Conservation (phyloP, 1,139 yeast genomes). For the Yarrowia galli region DNA sequence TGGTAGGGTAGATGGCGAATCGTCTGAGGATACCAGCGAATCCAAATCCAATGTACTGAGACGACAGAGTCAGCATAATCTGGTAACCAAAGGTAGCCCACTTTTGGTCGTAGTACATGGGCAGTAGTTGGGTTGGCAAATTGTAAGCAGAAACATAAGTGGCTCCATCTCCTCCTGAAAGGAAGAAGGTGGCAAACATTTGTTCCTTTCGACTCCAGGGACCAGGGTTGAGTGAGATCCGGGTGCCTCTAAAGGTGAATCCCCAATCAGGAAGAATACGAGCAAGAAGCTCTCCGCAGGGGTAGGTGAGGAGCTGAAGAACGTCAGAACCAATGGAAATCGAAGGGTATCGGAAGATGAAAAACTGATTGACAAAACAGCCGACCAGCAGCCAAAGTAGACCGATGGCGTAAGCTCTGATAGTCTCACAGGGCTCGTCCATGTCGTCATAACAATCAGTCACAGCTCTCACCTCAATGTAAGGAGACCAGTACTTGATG, state of each 20-base stretch:
- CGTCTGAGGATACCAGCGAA: constrained; percentile 59
- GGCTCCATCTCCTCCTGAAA: constrained; percentile 54
- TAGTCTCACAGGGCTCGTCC: constrained; percentile 58
- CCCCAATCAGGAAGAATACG: constrained; percentile 61
- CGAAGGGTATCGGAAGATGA: constrained; percentile 61
- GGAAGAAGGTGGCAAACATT: constrained; percentile 62
- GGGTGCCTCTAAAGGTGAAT: constrained; percentile 53
- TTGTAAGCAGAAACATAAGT: constrained; percentile 53
- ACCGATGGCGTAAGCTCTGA: constrained; percentile 64
- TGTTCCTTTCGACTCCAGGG: constrained; percentile 76
- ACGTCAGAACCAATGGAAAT: constrained; percentile 58
- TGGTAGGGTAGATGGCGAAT: constrained; percentile 60
- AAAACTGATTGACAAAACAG: constrained; percentile 64
- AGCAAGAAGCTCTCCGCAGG: constrained; percentile 55
- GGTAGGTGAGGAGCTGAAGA: constrained; percentile 64
- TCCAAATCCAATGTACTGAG: constrained; percentile 66
- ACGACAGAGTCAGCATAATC: constrained; percentile 60
- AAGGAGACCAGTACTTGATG: constrained; percentile 51
- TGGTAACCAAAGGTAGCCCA: constrained; percentile 53
- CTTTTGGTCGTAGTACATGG: constrained; percentile 47
- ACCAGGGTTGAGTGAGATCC: constrained; percentile 61
- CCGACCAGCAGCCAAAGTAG: constrained; percentile 64
- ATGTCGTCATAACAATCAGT: constrained; percentile 58
- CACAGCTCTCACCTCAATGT: constrained; percentile 69
- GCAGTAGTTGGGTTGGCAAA: constrained; percentile 48